Evolutionary conservation across 1,139 yeast species (phyloP).

Genomic region (Hemisphaericaspora lyxosophila): DNA sequence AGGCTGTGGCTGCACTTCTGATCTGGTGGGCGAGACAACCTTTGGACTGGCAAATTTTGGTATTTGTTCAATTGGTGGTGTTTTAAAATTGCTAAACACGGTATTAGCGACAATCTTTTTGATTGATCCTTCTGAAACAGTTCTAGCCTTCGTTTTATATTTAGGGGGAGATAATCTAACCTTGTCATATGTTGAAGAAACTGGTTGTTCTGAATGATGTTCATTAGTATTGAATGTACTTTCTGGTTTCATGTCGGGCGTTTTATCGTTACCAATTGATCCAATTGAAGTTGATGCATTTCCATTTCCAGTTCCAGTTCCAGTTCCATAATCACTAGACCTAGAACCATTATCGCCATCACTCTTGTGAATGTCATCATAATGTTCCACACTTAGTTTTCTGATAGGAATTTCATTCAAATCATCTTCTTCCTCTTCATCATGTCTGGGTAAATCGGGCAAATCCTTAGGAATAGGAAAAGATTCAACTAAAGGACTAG

Average conservation of each 20-base stretch:
- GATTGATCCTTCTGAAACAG: slow-evolving; percentile 4
- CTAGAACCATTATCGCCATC: neutral
- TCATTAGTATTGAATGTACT: slow-evolving; percentile 11
- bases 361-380: neutral
- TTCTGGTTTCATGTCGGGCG: neutral
- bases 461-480: slow-evolving; percentile 1
- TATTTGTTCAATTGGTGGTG: slow-evolving; percentile 13
- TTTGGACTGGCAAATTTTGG: slow-evolving; percentile 8
- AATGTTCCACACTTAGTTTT: neutral
- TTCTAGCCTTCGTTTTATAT: neutral
- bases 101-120: slow-evolving; percentile 32
- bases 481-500: slow-evolving; percentile 3
- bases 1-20: neutral
- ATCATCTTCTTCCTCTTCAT: slow-evolving; percentile 12
- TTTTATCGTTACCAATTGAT: neutral
- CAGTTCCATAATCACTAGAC: neutral
- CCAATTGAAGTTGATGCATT: neutral
- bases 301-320: neutral
- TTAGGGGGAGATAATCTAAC: neutral
- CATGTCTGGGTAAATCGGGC: slow-evolving; percentile 7
- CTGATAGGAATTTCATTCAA: slow-evolving; percentile 2
- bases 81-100: slow-evolving; percentile 42
- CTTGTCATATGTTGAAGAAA: neutral
- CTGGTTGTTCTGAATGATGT: slow-evolving; percentile 8
- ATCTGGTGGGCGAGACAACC: neutral